These are phyloP conservation scores for Elaeis guineensis DNA, from an alignment of 176 grass and related monocot species.

Conservation along the genomic window DNA sequence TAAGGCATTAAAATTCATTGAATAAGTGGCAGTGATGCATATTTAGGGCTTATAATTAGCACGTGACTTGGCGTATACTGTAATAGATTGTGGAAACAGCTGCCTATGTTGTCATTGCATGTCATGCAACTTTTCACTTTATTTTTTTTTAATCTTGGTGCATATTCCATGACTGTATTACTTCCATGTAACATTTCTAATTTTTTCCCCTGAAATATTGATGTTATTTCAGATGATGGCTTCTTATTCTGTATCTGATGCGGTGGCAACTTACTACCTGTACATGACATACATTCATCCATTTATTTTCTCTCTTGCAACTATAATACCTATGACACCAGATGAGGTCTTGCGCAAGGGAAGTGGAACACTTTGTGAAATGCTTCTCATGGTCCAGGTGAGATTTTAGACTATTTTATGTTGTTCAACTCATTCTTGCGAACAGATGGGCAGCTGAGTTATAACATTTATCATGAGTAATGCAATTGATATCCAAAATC, in stretches of 20 bases:
- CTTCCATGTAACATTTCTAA: too few relatives aligned
- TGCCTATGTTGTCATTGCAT: too few relatives aligned
- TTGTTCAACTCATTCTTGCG: too few relatives aligned
- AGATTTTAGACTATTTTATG: background rate
- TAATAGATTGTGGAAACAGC: too few relatives aligned
- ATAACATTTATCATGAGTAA: too few relatives aligned
- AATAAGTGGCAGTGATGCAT: background rate
- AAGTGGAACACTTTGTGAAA: constrained; percentile 97
- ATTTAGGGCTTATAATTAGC: too few relatives aligned
- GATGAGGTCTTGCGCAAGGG: constrained; percentile 94
- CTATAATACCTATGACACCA: constrained; percentile 92
- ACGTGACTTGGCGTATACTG: too few relatives aligned
- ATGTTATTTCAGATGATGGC: constrained; percentile 86
- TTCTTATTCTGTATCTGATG: constrained; percentile 99
- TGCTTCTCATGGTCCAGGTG: constrained; percentile 99
- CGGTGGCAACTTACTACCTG: constrained; percentile 87
- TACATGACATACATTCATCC: constrained; percentile 99
- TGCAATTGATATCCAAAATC: too few relatives aligned
- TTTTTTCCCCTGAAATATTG: background rate
- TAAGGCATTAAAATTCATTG: background rate
- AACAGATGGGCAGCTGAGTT: too few relatives aligned
- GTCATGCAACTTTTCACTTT: too few relatives aligned
- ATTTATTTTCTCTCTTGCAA: constrained; percentile 99
- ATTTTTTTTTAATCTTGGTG: too few relatives aligned
- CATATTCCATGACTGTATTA: too few relatives aligned